phyloP scores from a whole-genome alignment of 148 eudicot species.

The Nepenthes mirabilis region DNA sequence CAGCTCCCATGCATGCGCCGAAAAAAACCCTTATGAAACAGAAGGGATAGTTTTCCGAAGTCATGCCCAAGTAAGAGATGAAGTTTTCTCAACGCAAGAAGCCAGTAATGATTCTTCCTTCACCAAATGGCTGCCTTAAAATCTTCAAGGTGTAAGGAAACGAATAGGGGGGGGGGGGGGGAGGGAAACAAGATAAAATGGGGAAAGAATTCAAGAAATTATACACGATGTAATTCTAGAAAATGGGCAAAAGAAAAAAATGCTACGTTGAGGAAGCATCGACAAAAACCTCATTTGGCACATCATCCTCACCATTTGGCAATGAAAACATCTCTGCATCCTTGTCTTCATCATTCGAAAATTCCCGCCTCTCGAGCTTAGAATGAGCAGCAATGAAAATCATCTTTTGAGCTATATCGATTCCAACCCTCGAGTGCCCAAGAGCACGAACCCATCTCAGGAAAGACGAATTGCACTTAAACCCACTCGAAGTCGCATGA shows the following conservation, averaged over 20 bases:
- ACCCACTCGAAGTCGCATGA: slow-evolving; percentile 73
- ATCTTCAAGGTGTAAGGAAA: background rate
- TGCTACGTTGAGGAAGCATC: slow-evolving; percentile 60
- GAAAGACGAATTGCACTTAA: slow-evolving; percentile 44
- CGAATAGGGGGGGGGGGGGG: background rate
- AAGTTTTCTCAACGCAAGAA: too few species aligned
- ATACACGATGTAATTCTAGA: slow-evolving; percentile 17
- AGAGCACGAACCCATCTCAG: slow-evolving; percentile 23
- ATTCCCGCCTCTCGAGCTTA: slow-evolving; percentile 62
- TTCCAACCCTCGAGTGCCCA: slow-evolving; percentile 38
- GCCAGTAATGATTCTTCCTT: too few species aligned
- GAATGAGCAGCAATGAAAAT: slow-evolving; percentile 76
- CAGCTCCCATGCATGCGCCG: too few species aligned
- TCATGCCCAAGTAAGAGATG: too few species aligned
- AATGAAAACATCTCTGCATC: slow-evolving; percentile 58
- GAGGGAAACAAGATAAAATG: background rate
- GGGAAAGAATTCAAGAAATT: slow-evolving; percentile 33
- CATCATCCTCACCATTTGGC: slow-evolving; percentile 76
- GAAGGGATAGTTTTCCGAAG: too few species aligned
- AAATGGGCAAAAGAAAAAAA: slow-evolving; percentile 4
- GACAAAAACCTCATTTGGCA: slow-evolving; percentile 65
- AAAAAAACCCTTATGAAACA: too few species aligned
- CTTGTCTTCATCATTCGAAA: slow-evolving; percentile 54
- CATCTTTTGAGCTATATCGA: slow-evolving; percentile 74
- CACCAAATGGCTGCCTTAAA: too few species aligned